These are phyloP conservation scores for Solanum chilense DNA, from an alignment of 257 asterid species.

Conservation along the genomic window DNA sequence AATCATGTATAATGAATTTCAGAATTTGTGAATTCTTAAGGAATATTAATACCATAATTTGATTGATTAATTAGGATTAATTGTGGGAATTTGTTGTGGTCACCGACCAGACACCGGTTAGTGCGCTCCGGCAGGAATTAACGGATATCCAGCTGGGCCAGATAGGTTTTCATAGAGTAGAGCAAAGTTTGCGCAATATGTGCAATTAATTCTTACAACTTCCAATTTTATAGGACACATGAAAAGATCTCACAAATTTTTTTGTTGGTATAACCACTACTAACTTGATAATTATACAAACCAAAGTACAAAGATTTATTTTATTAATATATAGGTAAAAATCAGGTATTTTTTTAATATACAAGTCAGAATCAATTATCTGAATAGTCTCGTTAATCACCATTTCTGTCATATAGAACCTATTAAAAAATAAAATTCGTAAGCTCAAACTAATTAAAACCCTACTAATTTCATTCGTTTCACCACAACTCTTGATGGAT, in stretches of 20 bases:
- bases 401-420: accelerated
- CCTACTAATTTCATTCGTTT: neutral
- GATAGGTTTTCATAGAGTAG: neutral
- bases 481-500: accelerated
- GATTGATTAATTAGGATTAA: neutral
- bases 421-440: neutral
- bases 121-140: neutral
- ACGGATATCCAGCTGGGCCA: neutral
- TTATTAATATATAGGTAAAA: neutral
- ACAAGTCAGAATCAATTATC: neutral
- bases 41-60: neutral
- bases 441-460: neutral
- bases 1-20: neutral
- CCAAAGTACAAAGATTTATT: neutral
- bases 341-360: too few relatives aligned
- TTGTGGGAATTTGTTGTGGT: neutral
- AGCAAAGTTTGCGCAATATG: neutral
- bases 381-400: neutral
- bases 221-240: neutral
- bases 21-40: neutral
- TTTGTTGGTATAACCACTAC: neutral
- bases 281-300: neutral
- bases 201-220: neutral
- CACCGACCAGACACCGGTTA: neutral
- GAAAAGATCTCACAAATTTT: neutral